Conservation (phyloP, 192 early-diverging fungal genomes). For the Rhizoclosmatium sp. region DNA sequence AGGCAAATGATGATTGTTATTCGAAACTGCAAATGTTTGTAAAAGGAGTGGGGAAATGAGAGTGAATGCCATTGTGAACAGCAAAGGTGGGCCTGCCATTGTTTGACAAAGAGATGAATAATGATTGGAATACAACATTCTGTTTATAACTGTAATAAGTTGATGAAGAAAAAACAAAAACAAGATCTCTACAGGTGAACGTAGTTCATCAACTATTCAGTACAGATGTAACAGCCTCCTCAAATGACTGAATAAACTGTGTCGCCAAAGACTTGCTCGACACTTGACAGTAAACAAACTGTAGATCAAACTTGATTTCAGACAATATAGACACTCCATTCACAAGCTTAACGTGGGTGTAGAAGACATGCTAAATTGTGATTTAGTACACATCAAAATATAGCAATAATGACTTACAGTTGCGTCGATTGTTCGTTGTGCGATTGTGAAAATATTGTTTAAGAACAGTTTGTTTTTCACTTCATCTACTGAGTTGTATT, state of each 20-base stretch:
- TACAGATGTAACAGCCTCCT: slow-evolving; percentile 33
- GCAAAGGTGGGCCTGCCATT: too few species aligned
- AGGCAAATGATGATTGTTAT: too few species aligned
- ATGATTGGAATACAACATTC: too few species aligned
- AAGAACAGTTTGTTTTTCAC: slow-evolving; percentile 23
- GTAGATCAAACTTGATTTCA: slow-evolving; percentile 67
- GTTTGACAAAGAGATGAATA: too few species aligned
- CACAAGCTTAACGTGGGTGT: slow-evolving; percentile 61
- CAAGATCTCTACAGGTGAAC: too few species aligned
- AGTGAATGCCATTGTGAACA: too few species aligned
- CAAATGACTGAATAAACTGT: slow-evolving; percentile 44
- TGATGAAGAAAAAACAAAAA: too few species aligned
- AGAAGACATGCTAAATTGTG: slow-evolving; percentile 54
- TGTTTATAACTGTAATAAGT: too few species aligned
- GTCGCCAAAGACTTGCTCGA: slow-evolving; percentile 42
- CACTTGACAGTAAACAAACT: slow-evolving; percentile 30
- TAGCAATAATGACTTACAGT: slow-evolving; percentile 46
- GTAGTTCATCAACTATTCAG: slow-evolving; percentile 22
- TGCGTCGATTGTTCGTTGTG: slow-evolving; percentile 61
- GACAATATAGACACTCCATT: slow-evolving; percentile 68
- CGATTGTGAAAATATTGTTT: slow-evolving; percentile 74
- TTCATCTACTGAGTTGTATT: not conserved
- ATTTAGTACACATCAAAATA: not conserved
- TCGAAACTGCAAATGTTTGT: too few species aligned
- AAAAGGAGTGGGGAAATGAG: too few species aligned